Evolutionary conservation across 768 basidiomycete species (phyloP), one percentile per base, ranked within the genome.

Genomic region (Lentinus brumalis): DNA sequence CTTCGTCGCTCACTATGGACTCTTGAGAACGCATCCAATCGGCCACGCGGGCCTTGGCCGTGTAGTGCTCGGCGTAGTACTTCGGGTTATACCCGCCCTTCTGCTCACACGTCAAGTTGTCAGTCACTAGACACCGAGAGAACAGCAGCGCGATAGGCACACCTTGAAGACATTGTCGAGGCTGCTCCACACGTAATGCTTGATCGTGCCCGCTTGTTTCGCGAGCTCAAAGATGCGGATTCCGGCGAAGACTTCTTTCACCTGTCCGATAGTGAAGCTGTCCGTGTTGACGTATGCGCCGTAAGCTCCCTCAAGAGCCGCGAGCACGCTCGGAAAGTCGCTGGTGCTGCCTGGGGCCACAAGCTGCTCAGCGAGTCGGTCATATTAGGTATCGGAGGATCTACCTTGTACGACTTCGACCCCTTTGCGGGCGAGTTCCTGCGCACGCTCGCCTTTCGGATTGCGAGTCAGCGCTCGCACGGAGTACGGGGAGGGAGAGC

Each of bases 151-250:
- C 21, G 21, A 26, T 26, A 26, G 73, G 46, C 68, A 42, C 15
- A 79, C 78, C 73, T 78, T 78, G 66, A 67, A 68, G 8, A 67
- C 67, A 59, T 78, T 76, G 52, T 78, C 77, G 11, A 80, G 64
- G 57, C 69, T 75, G 61, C 77, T 77, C 72, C 73, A 79, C n/a
- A 80, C 72, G 39, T 75, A 75, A 64, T 79, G 79, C 21, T 73
- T 68, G 60, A 77, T 62, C n/a, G 74, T 66, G 12, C 66, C 62
- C 16, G 65, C 69, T 32, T 73, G 71, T 51, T 77, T 73, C 5
- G 78, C 76, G 7, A 69, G 66, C 60, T 80, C 79, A 60, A 75
- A 79, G n/a, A 80, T 75, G 50, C 76, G 73, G 50, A 79, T 74
- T 0, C 77, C 78, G 16, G 66, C 52, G 68, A 75, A 70, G 0